Conservation (phyloP, 2,329 filamentous ascomycete genomes). For the Scedosporium boydii region DNA sequence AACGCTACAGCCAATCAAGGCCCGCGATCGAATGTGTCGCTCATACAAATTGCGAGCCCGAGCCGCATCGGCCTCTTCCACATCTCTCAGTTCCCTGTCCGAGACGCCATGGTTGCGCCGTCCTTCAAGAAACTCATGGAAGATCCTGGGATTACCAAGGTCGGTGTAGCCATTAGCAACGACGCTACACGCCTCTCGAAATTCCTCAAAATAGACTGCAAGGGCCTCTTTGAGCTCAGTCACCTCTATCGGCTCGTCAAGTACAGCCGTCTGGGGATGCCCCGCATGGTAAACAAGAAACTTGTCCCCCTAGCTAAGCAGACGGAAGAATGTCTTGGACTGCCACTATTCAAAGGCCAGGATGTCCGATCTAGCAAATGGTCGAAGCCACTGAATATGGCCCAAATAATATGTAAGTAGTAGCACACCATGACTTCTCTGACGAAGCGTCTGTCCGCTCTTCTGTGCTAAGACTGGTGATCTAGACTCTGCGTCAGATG, state of each 20-base stretch:
- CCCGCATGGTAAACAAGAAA: constrained; percentile 52
- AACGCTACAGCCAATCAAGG: constrained; percentile 35
- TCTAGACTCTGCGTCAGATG: constrained; percentile 71
- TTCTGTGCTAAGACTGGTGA: neutral
- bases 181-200: constrained; percentile 60
- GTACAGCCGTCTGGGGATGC: constrained; percentile 39
- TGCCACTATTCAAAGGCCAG: constrained; percentile 66
- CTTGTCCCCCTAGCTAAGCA: constrained; percentile 59
- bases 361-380: constrained; percentile 68
- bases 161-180: constrained; percentile 65
- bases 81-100: constrained; percentile 51
- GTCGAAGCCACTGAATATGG: constrained; percentile 48
- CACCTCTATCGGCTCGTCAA: constrained; percentile 73
- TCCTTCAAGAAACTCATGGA: constrained; percentile 65
- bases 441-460: neutral
- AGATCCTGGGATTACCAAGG: constrained; percentile 58
- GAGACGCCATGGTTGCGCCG: constrained; percentile 55
- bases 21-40: constrained; percentile 60
- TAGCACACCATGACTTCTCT: neutral
- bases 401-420: constrained; percentile 61
- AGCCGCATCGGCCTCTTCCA: constrained; percentile 76
- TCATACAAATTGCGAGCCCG: constrained; percentile 75
- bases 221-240: constrained; percentile 70
- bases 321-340: constrained; percentile 58
- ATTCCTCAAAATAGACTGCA: constrained; percentile 53